Evolutionary conservation across 345 rosid species (phyloP), one percentile per base, ranked within the genome.

Genomic region (Punica granatum): DNA sequence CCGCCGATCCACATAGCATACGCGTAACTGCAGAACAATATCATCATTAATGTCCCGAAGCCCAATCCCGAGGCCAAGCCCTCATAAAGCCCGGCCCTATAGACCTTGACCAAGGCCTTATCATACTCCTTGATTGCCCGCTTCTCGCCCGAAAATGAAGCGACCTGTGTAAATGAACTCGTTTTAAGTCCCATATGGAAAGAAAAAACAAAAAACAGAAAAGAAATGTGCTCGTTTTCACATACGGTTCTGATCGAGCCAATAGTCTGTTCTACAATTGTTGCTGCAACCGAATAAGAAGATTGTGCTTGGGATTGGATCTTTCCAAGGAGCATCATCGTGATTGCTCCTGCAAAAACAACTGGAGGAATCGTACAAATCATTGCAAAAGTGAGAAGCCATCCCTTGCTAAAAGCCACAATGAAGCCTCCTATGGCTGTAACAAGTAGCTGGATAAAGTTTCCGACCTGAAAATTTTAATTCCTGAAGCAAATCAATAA

Each of bases 221-320:
- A 30, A 35, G 5, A 15, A 42, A 39, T 26, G 13, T 25, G 42
- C 19, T 19, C 35, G 14, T 6, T 7, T 18, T 51, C 43, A 62
- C 73, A 6, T 70, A 81, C 93, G 1, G 96, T 89, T 91, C 93
- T 81, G 48, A 91, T 91, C 0, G 85, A 83, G n/a, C 95, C 83
- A 30, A 90, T 74, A 7, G 85, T 86, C 78, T 88, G 90, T 61
- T 85, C 90, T 0, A 84, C 89, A 13, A 82, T 69, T 56, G 69
- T 69, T 0, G 88, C 84, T 3, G 95, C 90, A 44, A 74, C 67
- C 0, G 84, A 83, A 64, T 85, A 85, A 69, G 90, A 79, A n/a
- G 66, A 75, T 66, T 83, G 87, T 69, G 88, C 84, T 0, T 72
- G 78, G 2, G 86, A 71, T 75, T 88, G 84, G 72, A 76, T 63